These are phyloP conservation scores for Coemansia sp. DNA, from an alignment of 192 early-diverging fungal species.

Conservation along the genomic window DNA sequence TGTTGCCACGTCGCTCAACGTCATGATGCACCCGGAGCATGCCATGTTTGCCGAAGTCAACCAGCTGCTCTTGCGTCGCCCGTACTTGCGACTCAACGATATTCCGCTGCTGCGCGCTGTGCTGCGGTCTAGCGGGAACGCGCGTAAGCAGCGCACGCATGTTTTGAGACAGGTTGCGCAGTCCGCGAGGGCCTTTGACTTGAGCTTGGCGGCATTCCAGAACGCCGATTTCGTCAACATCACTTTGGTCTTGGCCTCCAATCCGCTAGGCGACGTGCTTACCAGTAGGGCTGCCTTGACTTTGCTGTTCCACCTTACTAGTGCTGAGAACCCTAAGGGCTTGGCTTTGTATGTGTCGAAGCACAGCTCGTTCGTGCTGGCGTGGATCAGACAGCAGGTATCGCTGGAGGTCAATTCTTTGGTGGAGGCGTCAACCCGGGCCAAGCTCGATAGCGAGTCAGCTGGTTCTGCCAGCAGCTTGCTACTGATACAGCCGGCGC, in stretches of 20 bases:
- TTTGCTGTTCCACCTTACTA: slow-evolving; percentile 35
- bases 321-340: slow-evolving; percentile 18
- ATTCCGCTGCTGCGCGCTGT: slow-evolving; percentile 33
- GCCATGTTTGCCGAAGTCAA: slow-evolving; percentile 33
- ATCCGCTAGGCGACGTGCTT: slow-evolving; percentile 42
- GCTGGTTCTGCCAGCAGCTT: background rate
- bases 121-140: slow-evolving; percentile 7
- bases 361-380: slow-evolving; percentile 26
- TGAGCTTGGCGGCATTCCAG: slow-evolving; percentile 11
- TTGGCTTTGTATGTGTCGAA: slow-evolving; percentile 32
- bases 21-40: slow-evolving; percentile 44
- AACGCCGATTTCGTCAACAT: slow-evolving; percentile 22
- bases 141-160: slow-evolving; percentile 20
- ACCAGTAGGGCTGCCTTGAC: slow-evolving; percentile 26
- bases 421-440: slow-evolving; percentile 1
- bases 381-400: slow-evolving; percentile 44
- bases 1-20: slow-evolving; percentile 29
- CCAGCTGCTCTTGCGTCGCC: slow-evolving; percentile 27
- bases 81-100: slow-evolving; percentile 22
- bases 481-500: slow-evolving; percentile 1
- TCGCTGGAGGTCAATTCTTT: slow-evolving; percentile 29
- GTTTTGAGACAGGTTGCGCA: slow-evolving; percentile 38
- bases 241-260: slow-evolving; percentile 24
- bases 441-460: background rate
- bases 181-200: slow-evolving; percentile 29